Base-by-base conservation (phyloP, 2,329 filamentous ascomycete species). In the Chrysoporthe puriensis region DNA sequence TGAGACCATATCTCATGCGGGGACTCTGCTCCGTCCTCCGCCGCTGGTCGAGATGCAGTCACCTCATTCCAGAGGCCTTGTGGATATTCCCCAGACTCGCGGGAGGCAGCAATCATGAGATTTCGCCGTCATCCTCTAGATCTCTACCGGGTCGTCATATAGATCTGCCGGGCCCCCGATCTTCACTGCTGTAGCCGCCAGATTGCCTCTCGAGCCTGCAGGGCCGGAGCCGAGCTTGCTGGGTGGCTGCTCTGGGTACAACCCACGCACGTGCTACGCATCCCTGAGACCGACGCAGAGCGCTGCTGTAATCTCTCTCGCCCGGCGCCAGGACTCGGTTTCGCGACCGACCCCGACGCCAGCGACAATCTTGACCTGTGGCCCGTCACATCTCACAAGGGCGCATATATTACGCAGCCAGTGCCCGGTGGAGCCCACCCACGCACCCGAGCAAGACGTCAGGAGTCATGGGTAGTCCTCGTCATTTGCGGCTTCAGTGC, bases 1-100 rank as follows among this genome's bases (percentile, higher is more conserved):
- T 54, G 50, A 54, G 50, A 11, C 50, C 26, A 26, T 32, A 46
- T 40, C 14, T 40, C 8, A 57, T 36, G 54, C 54, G 32, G 54
- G 32, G 6, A 36, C 9, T 5, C 14, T 21, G 26, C 44, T 50
- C 46, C 32, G 11, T 26, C 40, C 43, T 62, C 46, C 18, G 60
- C 6, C 52, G 46, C 3, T 40, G 14, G 34, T 40, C 44, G 42
- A 36, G 59, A 52, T 50, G 46, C 46, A 4, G 36, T 13, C 14
- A 21, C 42, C n/a, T 26, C 16, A n/a, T 36, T 36, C 21, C 16
- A 13, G 8, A 34, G 14, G 43, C 43, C 59, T 36, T 26, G 42
- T 60, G 58, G 58, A 60, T 44, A 60, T 61, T 36, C 58, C 58
- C 58, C 58, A 61, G 40, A 48, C 21, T 32, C 40, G 34, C 42